A percentile compares a stretch with the other conserved stretches of the same genome.
Conservation (phyloP, 2,329 filamentous ascomycete genomes). For the Fusarium sp. region DNA sequence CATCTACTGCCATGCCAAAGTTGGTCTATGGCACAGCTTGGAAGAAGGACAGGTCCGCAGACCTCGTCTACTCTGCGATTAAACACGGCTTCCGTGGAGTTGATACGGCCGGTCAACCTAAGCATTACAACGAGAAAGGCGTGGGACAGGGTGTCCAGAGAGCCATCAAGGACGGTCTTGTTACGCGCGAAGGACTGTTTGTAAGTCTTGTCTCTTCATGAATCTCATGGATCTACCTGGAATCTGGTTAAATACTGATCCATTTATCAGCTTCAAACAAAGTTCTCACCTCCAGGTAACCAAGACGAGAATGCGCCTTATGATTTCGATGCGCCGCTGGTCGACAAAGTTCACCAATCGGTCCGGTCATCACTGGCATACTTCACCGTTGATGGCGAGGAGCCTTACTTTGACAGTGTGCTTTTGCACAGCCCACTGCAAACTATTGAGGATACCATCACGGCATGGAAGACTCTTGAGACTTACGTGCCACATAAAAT, state of each 20-base stretch:
- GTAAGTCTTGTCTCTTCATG: constrained; percentile 57
- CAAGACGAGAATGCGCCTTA: constrained; percentile 76
- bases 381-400: constrained; percentile 61
- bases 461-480: constrained; percentile 76
- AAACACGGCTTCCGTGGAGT: constrained; percentile 77
- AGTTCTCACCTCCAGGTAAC: constrained; percentile 76
- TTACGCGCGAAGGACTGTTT: constrained; percentile 71
- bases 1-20: constrained; percentile 60
- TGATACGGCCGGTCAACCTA: constrained; percentile 83
- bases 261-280: constrained; percentile 77
- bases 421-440: constrained; percentile 75
- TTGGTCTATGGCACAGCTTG: constrained; percentile 87
- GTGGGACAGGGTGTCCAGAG: constrained; percentile 76
- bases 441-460: constrained; percentile 63
- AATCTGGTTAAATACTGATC: neutral
- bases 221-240: neutral
- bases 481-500: constrained; percentile 74
- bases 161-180: constrained; percentile 70
- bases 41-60: constrained; percentile 78
- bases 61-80: constrained; percentile 77
- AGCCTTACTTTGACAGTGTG: constrained; percentile 76
- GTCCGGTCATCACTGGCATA: constrained; percentile 75
- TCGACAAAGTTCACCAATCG: constrained; percentile 75
- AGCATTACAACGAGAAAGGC: constrained; percentile 80
- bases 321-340: constrained; percentile 67